phyloP scores from a whole-genome alignment of 192 early-diverging fungal genomes.

The Podila horticola region DNA sequence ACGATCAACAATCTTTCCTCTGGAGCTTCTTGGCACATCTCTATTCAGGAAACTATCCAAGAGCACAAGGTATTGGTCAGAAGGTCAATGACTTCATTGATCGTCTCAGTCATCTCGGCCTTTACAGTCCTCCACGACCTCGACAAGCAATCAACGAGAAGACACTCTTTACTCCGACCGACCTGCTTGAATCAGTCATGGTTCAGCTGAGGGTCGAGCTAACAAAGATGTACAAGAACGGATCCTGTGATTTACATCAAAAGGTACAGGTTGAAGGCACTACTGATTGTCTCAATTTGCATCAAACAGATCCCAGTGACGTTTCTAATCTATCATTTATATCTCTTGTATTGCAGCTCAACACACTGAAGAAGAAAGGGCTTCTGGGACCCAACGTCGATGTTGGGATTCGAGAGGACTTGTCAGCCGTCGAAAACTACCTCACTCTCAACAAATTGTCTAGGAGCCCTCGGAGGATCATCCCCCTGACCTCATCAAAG shows the following conservation, averaged over 20 bases:
- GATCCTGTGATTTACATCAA: constrained; percentile 16
- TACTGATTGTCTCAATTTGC: background rate
- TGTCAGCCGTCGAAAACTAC: constrained; percentile 20
- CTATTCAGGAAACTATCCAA: constrained; percentile 19
- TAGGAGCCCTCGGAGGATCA: constrained; percentile 7
- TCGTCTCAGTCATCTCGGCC: background rate
- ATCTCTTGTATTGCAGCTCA: constrained; percentile 8
- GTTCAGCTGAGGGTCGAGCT: constrained; percentile 17
- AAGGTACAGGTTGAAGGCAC: constrained; percentile 8
- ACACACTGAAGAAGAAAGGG: background rate
- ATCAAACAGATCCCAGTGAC: background rate
- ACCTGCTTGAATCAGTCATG: constrained; percentile 7
- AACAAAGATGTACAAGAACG: constrained; percentile 24
- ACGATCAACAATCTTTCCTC: background rate
- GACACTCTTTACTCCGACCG: constrained; percentile 1
- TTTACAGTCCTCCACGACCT: constrained; percentile 9
- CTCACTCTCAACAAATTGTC: constrained; percentile 9
- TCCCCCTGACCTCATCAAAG: constrained; percentile 10
- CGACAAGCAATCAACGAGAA: background rate
- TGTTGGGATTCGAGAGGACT: constrained; percentile 10
- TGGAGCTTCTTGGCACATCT: background rate
- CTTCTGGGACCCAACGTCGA: constrained; percentile 7
- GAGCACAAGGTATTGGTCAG: background rate
- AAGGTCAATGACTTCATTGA: constrained; percentile 5
- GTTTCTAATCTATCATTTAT: background rate